Percentiles rank a stretch among this genome's conserved stretches.
Evolutionary conservation across 2,329 filamentous ascomycete genomes (phyloP).

Genomic region (Penicillium sp.): DNA sequence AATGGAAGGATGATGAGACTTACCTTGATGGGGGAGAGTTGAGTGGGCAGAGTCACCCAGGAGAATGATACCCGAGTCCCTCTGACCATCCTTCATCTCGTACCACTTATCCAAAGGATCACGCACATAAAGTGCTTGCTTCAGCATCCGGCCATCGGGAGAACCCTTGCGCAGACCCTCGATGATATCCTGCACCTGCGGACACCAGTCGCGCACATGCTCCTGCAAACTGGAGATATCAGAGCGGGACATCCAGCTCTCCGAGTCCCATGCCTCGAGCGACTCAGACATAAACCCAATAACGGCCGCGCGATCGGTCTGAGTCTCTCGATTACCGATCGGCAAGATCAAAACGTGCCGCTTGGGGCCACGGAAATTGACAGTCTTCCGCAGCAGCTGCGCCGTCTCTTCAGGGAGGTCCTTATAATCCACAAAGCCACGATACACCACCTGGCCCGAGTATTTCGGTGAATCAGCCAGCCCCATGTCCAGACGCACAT

Average conservation of each 20-base stretch:
- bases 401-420: conserved; percentile 35
- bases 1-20: neutral
- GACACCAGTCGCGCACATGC: conserved; percentile 39
- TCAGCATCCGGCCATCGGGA: conserved; percentile 36
- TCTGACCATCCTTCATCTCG: conserved; percentile 27
- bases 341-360: conserved; percentile 41
- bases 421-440: conserved; percentile 39
- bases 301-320: conserved; percentile 35
- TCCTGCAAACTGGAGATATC: conserved; percentile 37
- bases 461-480: conserved; percentile 35
- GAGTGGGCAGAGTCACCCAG: conserved; percentile 39
- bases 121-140: conserved; percentile 39
- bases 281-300: conserved; percentile 44
- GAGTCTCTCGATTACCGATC: conserved; percentile 39
- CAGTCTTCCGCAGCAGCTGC: conserved; percentile 34
- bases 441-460: conserved; percentile 42
- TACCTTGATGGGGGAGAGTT: conserved; percentile 39
- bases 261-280: conserved; percentile 38
- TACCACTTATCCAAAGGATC: conserved; percentile 37
- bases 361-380: conserved; percentile 38
- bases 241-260: conserved; percentile 38
- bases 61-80: conserved; percentile 34
- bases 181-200: conserved; percentile 37
- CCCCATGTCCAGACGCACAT: conserved; percentile 40
- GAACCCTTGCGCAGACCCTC: conserved; percentile 33